Percentiles rank a stretch among this genome's conserved stretches.
phyloP scores from a whole-genome alignment of 352 stramenopile genomes.

The Globisporangium nunn region DNA sequence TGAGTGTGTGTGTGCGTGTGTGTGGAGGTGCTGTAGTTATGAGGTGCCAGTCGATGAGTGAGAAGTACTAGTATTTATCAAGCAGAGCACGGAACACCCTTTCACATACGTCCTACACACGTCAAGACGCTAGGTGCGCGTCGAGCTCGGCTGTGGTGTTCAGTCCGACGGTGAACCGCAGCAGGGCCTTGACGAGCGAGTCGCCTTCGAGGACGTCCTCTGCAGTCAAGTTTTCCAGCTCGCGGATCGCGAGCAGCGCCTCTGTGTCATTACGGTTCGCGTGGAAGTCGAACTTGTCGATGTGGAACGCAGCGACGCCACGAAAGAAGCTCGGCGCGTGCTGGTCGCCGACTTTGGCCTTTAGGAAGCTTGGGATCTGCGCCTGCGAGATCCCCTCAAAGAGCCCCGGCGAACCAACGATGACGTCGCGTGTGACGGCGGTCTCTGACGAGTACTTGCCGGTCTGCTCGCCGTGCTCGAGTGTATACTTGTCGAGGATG shows the following conservation, averaged over 20 bases:
- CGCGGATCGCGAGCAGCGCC: not conserved
- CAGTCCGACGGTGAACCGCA: slow-evolving; percentile 6
- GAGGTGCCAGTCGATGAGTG: not conserved
- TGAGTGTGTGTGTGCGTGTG: not conserved
- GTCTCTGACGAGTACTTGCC: too few relatives aligned
- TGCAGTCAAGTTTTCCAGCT: not conserved
- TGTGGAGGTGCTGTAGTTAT: not conserved
- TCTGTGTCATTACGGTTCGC: not conserved
- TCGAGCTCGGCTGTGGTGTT: slow-evolving; percentile 13
- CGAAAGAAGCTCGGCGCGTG: not conserved
- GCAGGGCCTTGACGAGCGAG: slow-evolving; percentile 6
- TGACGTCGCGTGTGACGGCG: not conserved
- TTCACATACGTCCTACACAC: not conserved
- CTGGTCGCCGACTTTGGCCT: slow-evolving; percentile 1
- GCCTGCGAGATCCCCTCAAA: slow-evolving; percentile 14
- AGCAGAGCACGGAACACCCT: too few relatives aligned
- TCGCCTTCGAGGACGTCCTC: slow-evolving; percentile 7
- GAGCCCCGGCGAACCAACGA: slow-evolving; percentile 13
- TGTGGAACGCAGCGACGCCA: slow-evolving; percentile 8
- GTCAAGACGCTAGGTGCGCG: slow-evolving; percentile 1
- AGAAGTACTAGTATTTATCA: not conserved
- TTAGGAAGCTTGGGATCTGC: slow-evolving; percentile 17
- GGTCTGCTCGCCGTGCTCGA: slow-evolving; percentile 4
- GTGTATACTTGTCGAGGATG: slow-evolving; percentile 16
- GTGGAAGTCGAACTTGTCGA: slow-evolving; percentile 6